Evolutionary conservation across 2,329 filamentous ascomycete species (phyloP), one percentile per base, ranked within the genome.

Genomic region (Sclerotinia sclerotiorum): DNA sequence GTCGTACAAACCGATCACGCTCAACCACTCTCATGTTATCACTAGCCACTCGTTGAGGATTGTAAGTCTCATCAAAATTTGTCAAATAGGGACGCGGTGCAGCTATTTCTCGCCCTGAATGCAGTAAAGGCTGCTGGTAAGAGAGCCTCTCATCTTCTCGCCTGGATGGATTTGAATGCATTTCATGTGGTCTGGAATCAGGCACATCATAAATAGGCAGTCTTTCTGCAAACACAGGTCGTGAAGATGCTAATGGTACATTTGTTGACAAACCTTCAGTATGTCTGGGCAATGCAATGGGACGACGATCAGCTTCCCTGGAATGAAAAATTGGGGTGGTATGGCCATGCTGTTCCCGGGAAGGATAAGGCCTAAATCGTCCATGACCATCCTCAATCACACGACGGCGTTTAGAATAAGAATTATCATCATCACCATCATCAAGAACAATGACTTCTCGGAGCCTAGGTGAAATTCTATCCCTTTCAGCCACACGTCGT

Each of bases 341-440:
- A 65, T 39, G 71, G 63, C 67, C 70, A 58, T 70, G 61, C 67
- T 73, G 68, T 69, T 74, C 71, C 73, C 65, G 68, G 66, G 72
- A 69, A 54, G 72, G 71, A 69, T 73, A 29, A 69, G 71, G 70
- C 70, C 74, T 74, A 29, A 71, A 74, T 54, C 70, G 72, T 66
- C 74, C 70, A 67, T 69, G 56, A 69, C 73, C 73, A 73, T 75
- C 71, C 68, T 76, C 73, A 55, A 72, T 67, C 51, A 76, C 68
- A 56, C 75, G 75, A 69, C 73, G 76, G 62, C 75, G 75, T 68
- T 76, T 77, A 29, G 69, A 60, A 51, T 72, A 71, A 57, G 75
- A 73, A 70, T 72, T 74, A 66, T 74, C 75, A 74, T 77, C 71
- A 65, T 76, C 75, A 74, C 77, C 72, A 69, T 76, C 70, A 69